A percentile compares a stretch with the other conserved stretches of the same genome.
These are phyloP conservation scores for Debaryomycetaceae sp. DNA, from an alignment of 1,139 yeast species.

Conservation along the genomic window DNA sequence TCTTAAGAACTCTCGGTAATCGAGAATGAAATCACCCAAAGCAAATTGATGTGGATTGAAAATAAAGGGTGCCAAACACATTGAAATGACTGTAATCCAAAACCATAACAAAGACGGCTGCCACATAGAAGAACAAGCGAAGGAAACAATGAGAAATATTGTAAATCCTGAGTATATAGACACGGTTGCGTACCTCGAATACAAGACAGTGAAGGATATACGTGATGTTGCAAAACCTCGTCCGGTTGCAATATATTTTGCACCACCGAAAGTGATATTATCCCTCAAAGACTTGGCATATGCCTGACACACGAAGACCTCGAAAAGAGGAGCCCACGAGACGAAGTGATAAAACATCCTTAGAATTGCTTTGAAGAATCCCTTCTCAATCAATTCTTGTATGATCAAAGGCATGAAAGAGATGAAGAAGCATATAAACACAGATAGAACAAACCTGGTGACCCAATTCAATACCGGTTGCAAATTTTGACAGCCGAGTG, in stretches of 20 bases:
- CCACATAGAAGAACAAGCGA: constrained; percentile 48
- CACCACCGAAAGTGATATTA: constrained; percentile 51
- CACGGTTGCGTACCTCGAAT: constrained; percentile 45
- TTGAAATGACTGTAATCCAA: constrained; percentile 46
- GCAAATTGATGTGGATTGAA: constrained; percentile 52
- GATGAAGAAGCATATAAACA: constrained; percentile 46
- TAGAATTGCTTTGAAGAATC: constrained; percentile 41
- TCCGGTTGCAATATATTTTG: constrained; percentile 53
- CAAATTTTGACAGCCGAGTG: constrained; percentile 45
- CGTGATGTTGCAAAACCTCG: constrained; percentile 53
- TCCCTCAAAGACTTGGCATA: constrained; percentile 48
- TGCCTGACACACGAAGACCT: constrained; percentile 50
- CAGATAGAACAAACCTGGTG: constrained; percentile 46
- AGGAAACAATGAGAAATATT: constrained; percentile 36
- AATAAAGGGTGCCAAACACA: constrained; percentile 46
- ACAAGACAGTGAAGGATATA: constrained; percentile 40
- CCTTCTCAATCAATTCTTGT: constrained; percentile 51
- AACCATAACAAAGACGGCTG: constrained; percentile 41
- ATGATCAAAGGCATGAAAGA: constrained; percentile 50
- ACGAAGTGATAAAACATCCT: constrained; percentile 45
- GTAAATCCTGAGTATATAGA: constrained; percentile 44
- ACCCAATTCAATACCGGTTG: constrained; percentile 52
- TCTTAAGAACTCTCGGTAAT: constrained; percentile 36
- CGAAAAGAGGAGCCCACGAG: constrained; percentile 52
- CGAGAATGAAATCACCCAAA: constrained; percentile 47